phyloP scores from a whole-genome alignment of 2,329 filamentous ascomycete species.

The Nemania abortiva region DNA sequence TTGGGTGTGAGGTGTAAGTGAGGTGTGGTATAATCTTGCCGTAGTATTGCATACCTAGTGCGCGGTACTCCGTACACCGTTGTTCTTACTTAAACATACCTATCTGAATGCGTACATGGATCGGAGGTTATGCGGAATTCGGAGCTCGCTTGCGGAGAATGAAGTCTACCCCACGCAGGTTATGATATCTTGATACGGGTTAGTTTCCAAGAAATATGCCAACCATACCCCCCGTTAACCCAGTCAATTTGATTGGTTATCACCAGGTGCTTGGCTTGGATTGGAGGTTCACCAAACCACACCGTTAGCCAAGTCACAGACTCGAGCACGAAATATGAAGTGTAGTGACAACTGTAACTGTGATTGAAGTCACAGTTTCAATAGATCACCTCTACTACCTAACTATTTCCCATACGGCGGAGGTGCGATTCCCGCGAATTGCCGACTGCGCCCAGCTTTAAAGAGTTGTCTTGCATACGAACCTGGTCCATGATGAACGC shows the following conservation, averaged over 20 bases:
- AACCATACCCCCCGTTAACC: background rate
- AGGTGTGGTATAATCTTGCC: background rate
- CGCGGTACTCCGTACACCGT: slow-evolving; percentile 3
- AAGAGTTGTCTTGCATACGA: background rate
- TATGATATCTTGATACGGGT: background rate
- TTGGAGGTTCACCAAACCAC: too few species aligned
- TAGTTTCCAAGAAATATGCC: background rate
- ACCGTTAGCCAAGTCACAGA: background rate
- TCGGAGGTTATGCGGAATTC: background rate
- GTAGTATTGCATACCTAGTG: background rate
- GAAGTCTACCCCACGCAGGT: background rate
- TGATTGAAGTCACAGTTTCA: background rate
- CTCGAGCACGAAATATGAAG: background rate
- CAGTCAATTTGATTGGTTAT: background rate
- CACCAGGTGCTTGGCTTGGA: background rate
- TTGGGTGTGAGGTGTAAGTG: background rate
- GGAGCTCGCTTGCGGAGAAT: background rate
- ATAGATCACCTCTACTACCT: background rate
- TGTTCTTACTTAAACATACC: background rate
- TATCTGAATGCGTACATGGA: background rate
- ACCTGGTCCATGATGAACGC: background rate
- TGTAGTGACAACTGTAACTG: background rate
- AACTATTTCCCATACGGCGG: background rate
- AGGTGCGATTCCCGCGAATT: background rate
- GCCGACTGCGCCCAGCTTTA: background rate